Percentiles rank a stretch among this genome's conserved stretches.
Conservation (phyloP, 148 eudicot species). For the Arctostaphylos glauca region DNA sequence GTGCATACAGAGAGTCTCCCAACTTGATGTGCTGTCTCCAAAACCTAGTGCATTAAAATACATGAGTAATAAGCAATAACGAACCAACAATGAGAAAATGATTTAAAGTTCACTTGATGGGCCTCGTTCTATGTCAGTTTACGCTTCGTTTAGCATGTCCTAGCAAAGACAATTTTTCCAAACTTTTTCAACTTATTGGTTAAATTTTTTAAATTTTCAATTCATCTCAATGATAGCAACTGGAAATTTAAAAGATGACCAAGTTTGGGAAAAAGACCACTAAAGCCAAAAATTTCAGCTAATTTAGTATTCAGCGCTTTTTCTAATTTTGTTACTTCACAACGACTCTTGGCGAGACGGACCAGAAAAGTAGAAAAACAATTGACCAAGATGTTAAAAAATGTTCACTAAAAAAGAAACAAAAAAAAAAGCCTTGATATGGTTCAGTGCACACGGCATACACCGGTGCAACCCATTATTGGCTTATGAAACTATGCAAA, state of each 20-base stretch:
- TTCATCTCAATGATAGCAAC: background rate
- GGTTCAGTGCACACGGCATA: background rate
- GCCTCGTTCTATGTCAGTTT: background rate
- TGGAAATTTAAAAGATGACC: background rate
- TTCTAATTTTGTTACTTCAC: too few relatives aligned
- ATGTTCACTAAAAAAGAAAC: too few relatives aligned
- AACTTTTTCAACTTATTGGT: background rate
- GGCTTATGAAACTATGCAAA: background rate
- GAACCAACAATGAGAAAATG: background rate
- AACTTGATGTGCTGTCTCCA: constrained; percentile 80
- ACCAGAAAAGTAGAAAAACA: too few relatives aligned
- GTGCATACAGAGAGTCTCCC: constrained; percentile 73
- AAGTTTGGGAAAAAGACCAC: background rate
- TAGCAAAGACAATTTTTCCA: background rate
- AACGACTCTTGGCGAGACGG: too few relatives aligned
- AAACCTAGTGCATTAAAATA: constrained; percentile 41
- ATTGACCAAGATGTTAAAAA: too few relatives aligned
- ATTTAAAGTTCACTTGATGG: background rate
- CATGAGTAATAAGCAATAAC: background rate
- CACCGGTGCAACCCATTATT: background rate
- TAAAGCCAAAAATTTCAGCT: background rate
- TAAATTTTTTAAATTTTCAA: background rate
- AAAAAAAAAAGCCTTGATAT: background rate
- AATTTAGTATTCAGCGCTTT: background rate
- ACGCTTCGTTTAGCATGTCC: background rate